These are phyloP conservation scores for Trichomonas gallinae DNA, from an alignment of 208 protist genomes.

Conservation along the genomic window DNA sequence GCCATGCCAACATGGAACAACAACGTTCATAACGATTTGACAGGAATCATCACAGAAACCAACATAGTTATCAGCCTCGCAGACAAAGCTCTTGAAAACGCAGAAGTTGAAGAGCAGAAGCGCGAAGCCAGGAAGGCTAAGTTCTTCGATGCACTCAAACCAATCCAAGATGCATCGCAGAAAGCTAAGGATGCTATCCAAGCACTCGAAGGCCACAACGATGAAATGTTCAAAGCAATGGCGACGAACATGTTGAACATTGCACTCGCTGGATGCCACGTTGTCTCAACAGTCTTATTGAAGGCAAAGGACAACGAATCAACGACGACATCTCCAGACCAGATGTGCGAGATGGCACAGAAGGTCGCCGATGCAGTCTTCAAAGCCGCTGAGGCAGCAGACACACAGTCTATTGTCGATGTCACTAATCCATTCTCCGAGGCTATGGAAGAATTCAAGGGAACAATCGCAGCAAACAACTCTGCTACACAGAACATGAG, in stretches of 20 bases:
- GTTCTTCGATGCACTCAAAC: not conserved
- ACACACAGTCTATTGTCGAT: not conserved
- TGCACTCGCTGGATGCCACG: not conserved
- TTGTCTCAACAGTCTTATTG: not conserved
- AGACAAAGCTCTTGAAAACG: not conserved
- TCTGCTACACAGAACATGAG: not conserved
- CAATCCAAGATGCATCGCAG: not conserved
- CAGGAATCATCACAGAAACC: not conserved
- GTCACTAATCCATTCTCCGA: not conserved
- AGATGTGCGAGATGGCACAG: not conserved
- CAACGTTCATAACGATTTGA: not conserved
- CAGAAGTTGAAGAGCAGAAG: not conserved
- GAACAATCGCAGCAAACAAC: not conserved
- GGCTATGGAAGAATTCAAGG: not conserved
- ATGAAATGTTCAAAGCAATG: not conserved
- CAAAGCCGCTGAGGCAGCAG: not conserved
- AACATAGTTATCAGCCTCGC: not conserved
- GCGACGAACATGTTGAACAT: not conserved
- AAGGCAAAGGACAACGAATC: not conserved
- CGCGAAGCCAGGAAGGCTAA: not conserved
- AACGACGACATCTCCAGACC: not conserved
- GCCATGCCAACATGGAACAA: not conserved
- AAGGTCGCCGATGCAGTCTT: not conserved
- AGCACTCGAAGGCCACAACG: not conserved
- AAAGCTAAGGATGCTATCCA: not conserved